Conservation (phyloP, 192 early-diverging fungal genomes). For the Rhizoclosmatium sp. region DNA sequence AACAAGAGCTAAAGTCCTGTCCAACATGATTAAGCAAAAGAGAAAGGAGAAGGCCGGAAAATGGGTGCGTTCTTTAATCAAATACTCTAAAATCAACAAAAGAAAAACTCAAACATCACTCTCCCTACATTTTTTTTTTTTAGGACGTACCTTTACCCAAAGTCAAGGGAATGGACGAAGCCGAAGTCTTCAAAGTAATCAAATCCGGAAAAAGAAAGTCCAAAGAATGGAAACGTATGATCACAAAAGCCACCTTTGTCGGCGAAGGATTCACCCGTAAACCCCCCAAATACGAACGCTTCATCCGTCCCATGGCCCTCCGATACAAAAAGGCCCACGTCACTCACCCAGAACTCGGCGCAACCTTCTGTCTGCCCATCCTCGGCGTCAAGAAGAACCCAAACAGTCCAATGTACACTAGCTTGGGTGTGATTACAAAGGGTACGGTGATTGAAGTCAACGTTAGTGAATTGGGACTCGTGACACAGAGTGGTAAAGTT, state of each 20-base stretch:
- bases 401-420: constrained; percentile 92
- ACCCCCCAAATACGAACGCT: constrained; percentile 99
- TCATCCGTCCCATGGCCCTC: constrained; percentile 96
- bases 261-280: constrained; percentile 99
- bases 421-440: constrained; percentile 97
- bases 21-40: constrained; percentile 99
- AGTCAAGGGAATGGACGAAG: constrained; percentile 98
- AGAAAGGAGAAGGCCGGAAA: constrained; percentile 88
- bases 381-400: constrained; percentile 99
- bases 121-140: constrained; percentile 37
- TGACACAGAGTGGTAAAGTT: constrained; percentile 96
- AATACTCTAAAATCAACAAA: too few species aligned
- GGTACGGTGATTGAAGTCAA: constrained; percentile 97
- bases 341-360: constrained; percentile 97
- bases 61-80: not conserved
- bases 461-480: constrained; percentile 93
- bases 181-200: constrained; percentile 98
- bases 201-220: constrained; percentile 92
- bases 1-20: constrained; percentile 94
- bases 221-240: constrained; percentile 98
- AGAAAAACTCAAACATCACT: not conserved
- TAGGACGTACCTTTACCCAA: constrained; percentile 95
- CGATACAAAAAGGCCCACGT: constrained; percentile 99
- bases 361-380: constrained; percentile 96
- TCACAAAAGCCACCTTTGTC: constrained; percentile 99